Percentiles rank a stretch among this genome's conserved stretches.
Evolutionary conservation across 768 basidiomycete species (phyloP).

Genomic region (Cyclocybe aegerita): DNA sequence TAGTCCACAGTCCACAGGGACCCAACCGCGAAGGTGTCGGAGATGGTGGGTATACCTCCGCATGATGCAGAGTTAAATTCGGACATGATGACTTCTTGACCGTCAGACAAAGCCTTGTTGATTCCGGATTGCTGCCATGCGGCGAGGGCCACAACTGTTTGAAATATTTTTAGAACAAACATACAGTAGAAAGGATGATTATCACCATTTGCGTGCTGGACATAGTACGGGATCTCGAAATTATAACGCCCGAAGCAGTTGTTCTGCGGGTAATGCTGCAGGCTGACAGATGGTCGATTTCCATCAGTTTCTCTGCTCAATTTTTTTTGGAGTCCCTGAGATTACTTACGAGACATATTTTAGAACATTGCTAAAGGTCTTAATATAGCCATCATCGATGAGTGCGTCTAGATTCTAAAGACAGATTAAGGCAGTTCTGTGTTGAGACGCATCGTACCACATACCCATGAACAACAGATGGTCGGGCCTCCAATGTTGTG

Average conservation of each 20-base stretch:
- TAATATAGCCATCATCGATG: conserved; percentile 40
- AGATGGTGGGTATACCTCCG: conserved; percentile 49
- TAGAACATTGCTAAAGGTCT: conserved; percentile 33
- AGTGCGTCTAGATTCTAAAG: conserved; percentile 41
- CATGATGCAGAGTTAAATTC: conserved; percentile 57
- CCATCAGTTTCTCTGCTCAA: too few species aligned
- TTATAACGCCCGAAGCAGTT: conserved; percentile 36
- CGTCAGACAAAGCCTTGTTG: conserved; percentile 26
- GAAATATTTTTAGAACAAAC: neutral
- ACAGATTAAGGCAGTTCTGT: neutral
- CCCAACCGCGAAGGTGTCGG: conserved; percentile 50
- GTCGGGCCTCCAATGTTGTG: conserved; percentile 49
- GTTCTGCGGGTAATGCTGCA: conserved; percentile 56
- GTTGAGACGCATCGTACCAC: conserved; percentile 5
- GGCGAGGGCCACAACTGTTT: conserved; percentile 36
- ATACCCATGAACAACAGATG: conserved; percentile 52
- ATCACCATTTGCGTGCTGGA: conserved; percentile 46
- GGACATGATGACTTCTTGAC: conserved; percentile 44
- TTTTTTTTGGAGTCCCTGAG: neutral
- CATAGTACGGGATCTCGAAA: conserved; percentile 42
- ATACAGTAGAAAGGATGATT: neutral
- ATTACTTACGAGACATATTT: conserved; percentile 48
- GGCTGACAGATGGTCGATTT: conserved; percentile 19
- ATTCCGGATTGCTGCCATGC: conserved; percentile 50
- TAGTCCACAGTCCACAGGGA: conserved; percentile 54